Evolutionary conservation across 148 eudicot species (phyloP), one percentile per base, ranked within the genome.

Genomic region (Fagopyrum esculentum): DNA sequence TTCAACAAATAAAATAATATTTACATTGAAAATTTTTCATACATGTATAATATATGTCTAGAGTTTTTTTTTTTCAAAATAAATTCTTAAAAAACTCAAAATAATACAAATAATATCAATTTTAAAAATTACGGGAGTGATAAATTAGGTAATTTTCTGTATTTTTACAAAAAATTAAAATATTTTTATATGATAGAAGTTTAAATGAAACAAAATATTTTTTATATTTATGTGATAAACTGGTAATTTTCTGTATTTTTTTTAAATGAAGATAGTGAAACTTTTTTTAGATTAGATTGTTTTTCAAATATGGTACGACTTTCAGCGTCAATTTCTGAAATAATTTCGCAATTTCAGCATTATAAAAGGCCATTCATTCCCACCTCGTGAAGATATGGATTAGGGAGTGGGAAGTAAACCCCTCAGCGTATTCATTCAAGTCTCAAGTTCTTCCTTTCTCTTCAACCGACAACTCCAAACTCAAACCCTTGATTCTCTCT

Each of bases 401-500:
- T 7, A 50, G 3, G 13, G 54, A 50, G 54, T 0, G 54, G 59
- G 15, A 10, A 9, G 10, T 10, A 60, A 60, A 60, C 13, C 68
- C 40, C 9, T 30, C 19, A 13, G 7, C 29, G 35, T 11, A 12
- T 8, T 22, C 40, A 30, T 49, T 49, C 13, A 13, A 55, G 59
- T 66, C 43, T 40, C 46, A 66, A 30, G 43, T 4, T 55, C 26
- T 15, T 29, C 6, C 6, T 26, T 12, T 11, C 69, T 66, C 71
- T 13, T 66, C 47, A 6, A 66, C 71, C 71, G 71, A 66, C 71
- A 66, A 40, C 55, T 46, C 54, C 74, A 11, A 68, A 1, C 40
- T 35, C 40, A 35, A 71, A 71, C 74, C 74, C 74, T 71, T 30
- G 74, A 45, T 45, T 71, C 22, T 17, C 4, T 44, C 51, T 70